These are phyloP conservation scores for Pichia sporocuriosa DNA, from an alignment of 805 yeast genomes.

Conservation along the genomic window DNA sequence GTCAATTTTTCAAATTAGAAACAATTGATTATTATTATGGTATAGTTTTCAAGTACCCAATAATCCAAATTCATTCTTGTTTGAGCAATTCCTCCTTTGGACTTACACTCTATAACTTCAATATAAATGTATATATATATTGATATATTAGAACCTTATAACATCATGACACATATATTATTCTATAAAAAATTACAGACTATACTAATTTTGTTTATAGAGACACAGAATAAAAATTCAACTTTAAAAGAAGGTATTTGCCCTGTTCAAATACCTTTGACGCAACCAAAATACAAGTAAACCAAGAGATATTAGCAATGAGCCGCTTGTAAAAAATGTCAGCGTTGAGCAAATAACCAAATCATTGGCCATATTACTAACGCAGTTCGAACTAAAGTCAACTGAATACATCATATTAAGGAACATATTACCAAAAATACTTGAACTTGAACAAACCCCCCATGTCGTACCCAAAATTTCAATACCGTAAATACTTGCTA, in stretches of 20 bases:
- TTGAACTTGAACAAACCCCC: slow-evolving; percentile 85
- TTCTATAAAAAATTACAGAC: not conserved
- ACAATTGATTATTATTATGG: no score
- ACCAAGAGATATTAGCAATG: slow-evolving; percentile 21
- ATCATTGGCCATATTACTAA: slow-evolving; percentile 4
- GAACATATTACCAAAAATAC: slow-evolving; percentile 33
- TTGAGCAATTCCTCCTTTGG: no score
- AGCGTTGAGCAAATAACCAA: slow-evolving; percentile 29
- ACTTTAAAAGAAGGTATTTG: slow-evolving; percentile 22
- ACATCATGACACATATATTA: no score
- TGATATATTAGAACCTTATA: no score
- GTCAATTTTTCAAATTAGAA: no score
- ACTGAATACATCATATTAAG: slow-evolving; percentile 66
- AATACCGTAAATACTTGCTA: slow-evolving; percentile 81
- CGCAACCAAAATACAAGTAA: slow-evolving; percentile 18
- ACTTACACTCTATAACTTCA: no score
- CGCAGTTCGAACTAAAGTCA: slow-evolving; percentile 45
- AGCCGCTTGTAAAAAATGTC: slow-evolving; percentile 28
- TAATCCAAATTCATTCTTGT: no score
- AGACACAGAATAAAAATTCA: not conserved
- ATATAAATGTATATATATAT: no score
- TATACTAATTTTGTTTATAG: not conserved
- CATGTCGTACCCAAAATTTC: slow-evolving; percentile 87
- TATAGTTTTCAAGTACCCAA: no score
- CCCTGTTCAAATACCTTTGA: slow-evolving; percentile 20